Conservation (phyloP, 2,329 filamentous ascomycete species). For the Microthyrium microscopicum region DNA sequence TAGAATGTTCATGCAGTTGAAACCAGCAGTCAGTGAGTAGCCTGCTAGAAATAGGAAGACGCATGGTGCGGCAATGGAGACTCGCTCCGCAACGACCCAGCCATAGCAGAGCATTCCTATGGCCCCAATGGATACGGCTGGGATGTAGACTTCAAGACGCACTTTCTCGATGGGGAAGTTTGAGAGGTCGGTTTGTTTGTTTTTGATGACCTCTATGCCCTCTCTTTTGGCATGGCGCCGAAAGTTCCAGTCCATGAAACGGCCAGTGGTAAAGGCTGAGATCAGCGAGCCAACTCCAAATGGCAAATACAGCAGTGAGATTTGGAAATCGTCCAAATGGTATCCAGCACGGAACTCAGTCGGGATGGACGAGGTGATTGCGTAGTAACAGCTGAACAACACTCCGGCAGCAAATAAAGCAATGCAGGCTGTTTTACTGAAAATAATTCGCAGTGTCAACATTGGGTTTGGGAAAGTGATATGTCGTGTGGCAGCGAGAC, state of each 20-base stretch:
- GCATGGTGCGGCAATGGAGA: constrained; percentile 24
- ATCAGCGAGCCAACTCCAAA: constrained; percentile 22
- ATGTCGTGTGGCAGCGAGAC: constrained; percentile 16
- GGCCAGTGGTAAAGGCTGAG: constrained; percentile 30
- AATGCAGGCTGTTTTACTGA: constrained; percentile 24
- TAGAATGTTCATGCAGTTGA: constrained; percentile 28
- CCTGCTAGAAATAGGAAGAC: constrained; percentile 37
- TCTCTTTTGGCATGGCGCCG: constrained; percentile 45
- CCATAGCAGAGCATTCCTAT: constrained; percentile 23
- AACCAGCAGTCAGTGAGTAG: constrained; percentile 40
- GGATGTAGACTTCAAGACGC: constrained; percentile 24
- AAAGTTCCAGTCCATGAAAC: constrained; percentile 56
- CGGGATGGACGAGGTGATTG: constrained; percentile 28
- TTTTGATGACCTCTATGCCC: constrained; percentile 43
- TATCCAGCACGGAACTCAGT: constrained; percentile 30
- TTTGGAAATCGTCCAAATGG: constrained; percentile 29
- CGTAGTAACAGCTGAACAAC: constrained; percentile 32
- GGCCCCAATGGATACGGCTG: constrained; percentile 19
- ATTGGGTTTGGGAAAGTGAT: constrained; percentile 29
- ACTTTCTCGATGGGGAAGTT: constrained; percentile 34
- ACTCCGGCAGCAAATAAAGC: constrained; percentile 19
- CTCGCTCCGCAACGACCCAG: constrained; percentile 23
- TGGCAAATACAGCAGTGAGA: constrained; percentile 22
- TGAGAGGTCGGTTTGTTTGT: constrained; percentile 36
- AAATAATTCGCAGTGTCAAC: constrained; percentile 22